Evolutionary conservation across 768 basidiomycete genomes (phyloP).

Genomic region (Leccinum rimulosum): DNA sequence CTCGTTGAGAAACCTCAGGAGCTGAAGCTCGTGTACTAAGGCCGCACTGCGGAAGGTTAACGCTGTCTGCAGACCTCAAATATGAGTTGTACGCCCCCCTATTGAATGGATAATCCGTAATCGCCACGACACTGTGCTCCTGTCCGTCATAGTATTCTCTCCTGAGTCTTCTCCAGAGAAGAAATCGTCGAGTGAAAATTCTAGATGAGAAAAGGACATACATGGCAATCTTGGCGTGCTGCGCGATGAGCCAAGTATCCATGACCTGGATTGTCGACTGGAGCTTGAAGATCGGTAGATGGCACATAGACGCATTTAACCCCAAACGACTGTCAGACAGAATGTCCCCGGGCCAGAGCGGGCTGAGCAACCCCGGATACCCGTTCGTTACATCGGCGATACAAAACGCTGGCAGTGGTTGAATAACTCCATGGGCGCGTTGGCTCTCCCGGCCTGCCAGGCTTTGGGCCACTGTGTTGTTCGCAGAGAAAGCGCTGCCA

Average conservation of each 20-base stretch:
- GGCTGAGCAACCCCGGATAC: background rate
- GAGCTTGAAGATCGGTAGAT: background rate
- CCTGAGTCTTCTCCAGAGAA: too few relatives aligned
- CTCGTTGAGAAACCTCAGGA: constrained; percentile 3
- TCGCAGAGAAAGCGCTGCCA: too few relatives aligned
- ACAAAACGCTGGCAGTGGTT: background rate
- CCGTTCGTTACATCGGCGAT: background rate
- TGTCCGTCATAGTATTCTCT: background rate
- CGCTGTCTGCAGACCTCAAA: background rate
- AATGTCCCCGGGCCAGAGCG: background rate
- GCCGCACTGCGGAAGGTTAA: constrained; percentile 1
- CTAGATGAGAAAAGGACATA: constrained; percentile 10
- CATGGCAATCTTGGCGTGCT: constrained; percentile 13
- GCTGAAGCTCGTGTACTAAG: constrained; percentile 3
- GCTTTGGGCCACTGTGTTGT: background rate
- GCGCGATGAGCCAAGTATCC: constrained; percentile 11
- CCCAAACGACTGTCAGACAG: background rate
- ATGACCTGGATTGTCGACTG: too few relatives aligned
- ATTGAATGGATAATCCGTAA: background rate
- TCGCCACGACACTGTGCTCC: background rate
- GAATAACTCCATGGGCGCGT: background rate
- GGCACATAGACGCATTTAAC: background rate
- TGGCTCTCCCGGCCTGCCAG: background rate
- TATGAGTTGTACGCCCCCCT: background rate
- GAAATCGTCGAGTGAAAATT: constrained; percentile 13